Evolutionary conservation across 495 filamentous ascomycete species (phyloP).

Genomic region (Letharia lupina): DNA sequence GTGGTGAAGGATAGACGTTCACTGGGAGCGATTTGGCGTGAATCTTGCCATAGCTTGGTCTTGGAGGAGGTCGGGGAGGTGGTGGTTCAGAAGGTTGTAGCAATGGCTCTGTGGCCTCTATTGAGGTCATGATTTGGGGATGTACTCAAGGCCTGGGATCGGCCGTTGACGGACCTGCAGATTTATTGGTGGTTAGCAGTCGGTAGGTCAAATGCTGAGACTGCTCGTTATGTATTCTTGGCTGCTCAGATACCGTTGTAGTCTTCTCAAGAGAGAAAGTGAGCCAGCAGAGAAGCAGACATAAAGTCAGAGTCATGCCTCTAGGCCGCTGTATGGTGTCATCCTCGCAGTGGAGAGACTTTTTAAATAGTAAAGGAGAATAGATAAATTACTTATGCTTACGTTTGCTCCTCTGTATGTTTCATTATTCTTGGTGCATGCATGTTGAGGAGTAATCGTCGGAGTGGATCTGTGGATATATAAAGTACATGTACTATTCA

Average conservation of each 20-base stretch:
- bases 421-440: background rate
- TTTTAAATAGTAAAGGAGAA: background rate
- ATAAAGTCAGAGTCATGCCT: conserved; percentile 60
- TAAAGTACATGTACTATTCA: too few relatives aligned
- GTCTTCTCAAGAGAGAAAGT: conserved; percentile 52
- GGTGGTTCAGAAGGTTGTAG: conserved; percentile 12
- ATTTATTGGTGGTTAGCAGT: background rate
- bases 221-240: background rate
- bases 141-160: too few relatives aligned
- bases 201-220: too few relatives aligned
- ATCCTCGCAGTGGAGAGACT: conserved; percentile 34
- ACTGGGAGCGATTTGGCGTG: conserved; percentile 77
- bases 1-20: conserved; percentile 69
- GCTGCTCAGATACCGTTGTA: conserved; percentile 99
- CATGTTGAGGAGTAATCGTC: conserved; percentile 2
- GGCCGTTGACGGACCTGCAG: background rate
- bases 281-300: conserved; percentile 64
- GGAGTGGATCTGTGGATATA: background rate
- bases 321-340: conserved; percentile 40
- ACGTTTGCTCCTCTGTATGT: conserved; percentile 5
- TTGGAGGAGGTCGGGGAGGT: conserved; percentile 37
- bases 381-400: conserved; percentile 4
- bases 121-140: too few relatives aligned
- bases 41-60: conserved; percentile 59
- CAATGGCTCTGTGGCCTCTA: conserved; percentile 21